phyloP scores from a whole-genome alignment of 352 stramenopile species.

The Pythium plurisporium region DNA sequence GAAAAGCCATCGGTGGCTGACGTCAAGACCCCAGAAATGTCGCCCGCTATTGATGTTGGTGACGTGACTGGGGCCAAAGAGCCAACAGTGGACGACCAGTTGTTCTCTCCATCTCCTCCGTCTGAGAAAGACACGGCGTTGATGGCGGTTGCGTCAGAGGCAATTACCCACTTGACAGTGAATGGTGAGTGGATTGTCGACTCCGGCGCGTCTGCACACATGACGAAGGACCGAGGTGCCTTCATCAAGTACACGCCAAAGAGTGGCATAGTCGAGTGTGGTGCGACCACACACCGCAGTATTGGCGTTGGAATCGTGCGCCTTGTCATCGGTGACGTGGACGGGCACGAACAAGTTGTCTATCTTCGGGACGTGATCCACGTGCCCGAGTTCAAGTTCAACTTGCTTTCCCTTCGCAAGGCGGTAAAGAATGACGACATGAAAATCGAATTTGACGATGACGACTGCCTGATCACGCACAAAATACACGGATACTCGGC shows the following conservation, averaged over 20 bases:
- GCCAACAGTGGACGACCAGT: not conserved
- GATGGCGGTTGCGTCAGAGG: not conserved
- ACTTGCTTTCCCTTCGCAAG: constrained; percentile 9
- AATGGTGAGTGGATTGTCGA: constrained; percentile 5
- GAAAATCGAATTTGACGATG: constrained; percentile 4
- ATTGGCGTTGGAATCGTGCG: not conserved
- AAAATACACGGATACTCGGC: constrained; percentile 4
- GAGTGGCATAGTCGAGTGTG: not conserved
- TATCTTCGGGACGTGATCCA: constrained; percentile 2
- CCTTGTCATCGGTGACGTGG: not conserved
- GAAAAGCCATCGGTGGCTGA: not conserved
- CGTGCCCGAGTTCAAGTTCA: constrained; percentile 6
- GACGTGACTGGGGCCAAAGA: not conserved
- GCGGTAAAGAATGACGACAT: not conserved
- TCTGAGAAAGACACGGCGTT: not conserved
- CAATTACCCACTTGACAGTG: not conserved
- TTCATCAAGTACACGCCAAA: not conserved
- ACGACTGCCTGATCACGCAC: constrained; percentile 14
- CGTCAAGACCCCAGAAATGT: not conserved
- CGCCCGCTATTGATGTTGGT: not conserved
- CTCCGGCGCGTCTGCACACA: not conserved
- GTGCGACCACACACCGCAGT: not conserved
- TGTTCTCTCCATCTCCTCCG: not conserved
- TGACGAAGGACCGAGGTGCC: not conserved
- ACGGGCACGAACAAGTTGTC: not conserved